Conservation (phyloP, 2,329 filamentous ascomycete species). For the Ceratocystis huliohia region DNA sequence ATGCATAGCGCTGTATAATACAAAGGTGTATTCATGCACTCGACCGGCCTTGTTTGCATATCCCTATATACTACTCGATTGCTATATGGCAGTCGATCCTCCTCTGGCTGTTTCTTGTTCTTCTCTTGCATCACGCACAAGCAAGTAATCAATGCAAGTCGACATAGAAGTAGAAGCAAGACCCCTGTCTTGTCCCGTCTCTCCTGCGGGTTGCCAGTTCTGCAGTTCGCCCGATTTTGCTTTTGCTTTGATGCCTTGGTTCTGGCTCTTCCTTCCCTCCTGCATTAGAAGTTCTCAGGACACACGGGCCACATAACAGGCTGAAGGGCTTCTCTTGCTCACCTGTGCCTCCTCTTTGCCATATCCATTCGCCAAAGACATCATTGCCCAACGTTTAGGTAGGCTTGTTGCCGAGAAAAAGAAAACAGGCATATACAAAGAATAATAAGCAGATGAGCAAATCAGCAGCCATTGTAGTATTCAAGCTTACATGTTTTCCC, state of each 20-base stretch:
- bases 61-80: not conserved
- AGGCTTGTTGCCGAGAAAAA: not conserved
- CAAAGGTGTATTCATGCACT: not conserved
- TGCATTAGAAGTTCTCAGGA: not conserved
- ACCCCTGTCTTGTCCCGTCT: not conserved
- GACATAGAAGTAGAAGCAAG: not conserved
- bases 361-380: not conserved
- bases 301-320: not conserved
- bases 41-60: not conserved
- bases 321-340: not conserved
- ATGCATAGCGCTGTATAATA: not conserved
- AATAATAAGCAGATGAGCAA: not conserved
- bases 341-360: not conserved
- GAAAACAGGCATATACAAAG: not conserved
- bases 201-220: no score
- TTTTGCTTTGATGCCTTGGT: not conserved
- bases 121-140: slow-evolving; percentile 8
- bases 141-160: slow-evolving; percentile 8
- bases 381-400: not conserved
- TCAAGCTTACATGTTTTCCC: not conserved
- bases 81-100: not conserved
- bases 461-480: not conserved
- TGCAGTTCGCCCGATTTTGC: not conserved
- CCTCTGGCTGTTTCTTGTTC: not conserved
- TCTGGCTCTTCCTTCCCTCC: not conserved